Evolutionary conservation across 2,329 filamentous ascomycete species (phyloP).

Genomic region (Hypoxylon sp.): DNA sequence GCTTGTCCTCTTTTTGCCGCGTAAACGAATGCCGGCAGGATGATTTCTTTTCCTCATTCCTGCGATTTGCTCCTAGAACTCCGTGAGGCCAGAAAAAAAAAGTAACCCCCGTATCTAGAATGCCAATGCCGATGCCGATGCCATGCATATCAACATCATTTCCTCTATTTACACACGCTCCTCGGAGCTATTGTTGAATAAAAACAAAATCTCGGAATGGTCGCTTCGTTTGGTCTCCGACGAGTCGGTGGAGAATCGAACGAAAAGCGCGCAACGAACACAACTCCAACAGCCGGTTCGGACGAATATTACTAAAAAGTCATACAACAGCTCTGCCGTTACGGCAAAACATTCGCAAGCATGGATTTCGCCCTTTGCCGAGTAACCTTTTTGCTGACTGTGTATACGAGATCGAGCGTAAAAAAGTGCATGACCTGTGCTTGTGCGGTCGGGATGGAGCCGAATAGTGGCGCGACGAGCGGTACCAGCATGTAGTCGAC

Average conservation of each 20-base stretch:
- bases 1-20: constrained; percentile 46
- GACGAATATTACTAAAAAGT: constrained; percentile 37
- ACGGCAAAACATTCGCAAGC: constrained; percentile 60
- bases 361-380: constrained; percentile 62
- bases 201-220: constrained; percentile 50
- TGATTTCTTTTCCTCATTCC: constrained; percentile 52
- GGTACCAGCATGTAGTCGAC: constrained; percentile 75
- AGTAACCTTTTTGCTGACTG: constrained; percentile 76
- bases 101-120: constrained; percentile 59
- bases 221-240: constrained; percentile 47
- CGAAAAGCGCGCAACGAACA: constrained; percentile 38
- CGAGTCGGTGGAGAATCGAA: constrained; percentile 48
- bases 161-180: constrained; percentile 62
- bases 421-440: constrained; percentile 78
- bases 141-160: constrained; percentile 63
- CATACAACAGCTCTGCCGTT: constrained; percentile 40
- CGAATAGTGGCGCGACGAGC: constrained; percentile 74
- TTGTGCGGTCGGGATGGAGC: constrained; percentile 74
- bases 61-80: constrained; percentile 61
- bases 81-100: constrained; percentile 56
- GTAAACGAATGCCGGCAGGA: constrained; percentile 61
- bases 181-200: constrained; percentile 52
- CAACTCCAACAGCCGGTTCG: constrained; percentile 23
- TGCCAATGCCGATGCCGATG: constrained; percentile 62
- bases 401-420: constrained; percentile 75